phyloP scores from a whole-genome alignment of 2,329 filamentous ascomycete species.

The Curvularia sp. region DNA sequence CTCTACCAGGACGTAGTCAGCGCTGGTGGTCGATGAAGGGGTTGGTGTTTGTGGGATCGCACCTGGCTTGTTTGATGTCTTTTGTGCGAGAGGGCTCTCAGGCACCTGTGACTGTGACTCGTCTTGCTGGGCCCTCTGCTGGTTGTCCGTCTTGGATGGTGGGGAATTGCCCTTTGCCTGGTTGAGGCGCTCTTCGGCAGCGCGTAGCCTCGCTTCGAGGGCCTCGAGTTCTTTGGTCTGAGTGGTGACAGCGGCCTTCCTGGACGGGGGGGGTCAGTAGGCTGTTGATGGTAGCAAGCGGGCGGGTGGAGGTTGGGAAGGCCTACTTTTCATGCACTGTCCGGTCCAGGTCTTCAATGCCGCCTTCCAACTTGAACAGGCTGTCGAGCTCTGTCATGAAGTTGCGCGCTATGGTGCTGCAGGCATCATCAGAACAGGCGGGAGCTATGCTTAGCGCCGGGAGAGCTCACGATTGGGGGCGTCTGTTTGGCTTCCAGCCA shows the following conservation, averaged over 20 bases:
- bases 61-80: conserved; percentile 39
- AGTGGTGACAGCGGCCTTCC: conserved; percentile 78
- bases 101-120: conserved; percentile 40
- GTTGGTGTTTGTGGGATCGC: conserved; percentile 42
- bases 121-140: conserved; percentile 36
- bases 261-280: conserved; percentile 52
- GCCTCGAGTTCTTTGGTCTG: conserved; percentile 83
- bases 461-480: conserved; percentile 79
- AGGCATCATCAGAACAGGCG: conserved; percentile 38
- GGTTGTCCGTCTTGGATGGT: conserved; percentile 41
- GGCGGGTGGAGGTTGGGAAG: not conserved
- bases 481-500: conserved; percentile 81
- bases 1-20: conserved; percentile 50
- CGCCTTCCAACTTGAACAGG: conserved; percentile 86
- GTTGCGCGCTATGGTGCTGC: conserved; percentile 83
- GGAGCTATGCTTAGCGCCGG: conserved; percentile 35
- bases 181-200: conserved; percentile 79
- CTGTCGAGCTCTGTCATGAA: conserved; percentile 88
- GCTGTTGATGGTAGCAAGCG: not conserved
- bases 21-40: conserved; percentile 42
- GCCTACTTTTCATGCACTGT: conserved; percentile 82
- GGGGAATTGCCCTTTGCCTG: conserved; percentile 45
- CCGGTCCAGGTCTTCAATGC: conserved; percentile 74
- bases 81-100: conserved; percentile 34
- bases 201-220: conserved; percentile 81